Evolutionary conservation across 140 eudicot genomes (phyloP), one percentile per base, ranked within the genome.

Genomic region (Erigeron philadelphicus): DNA sequence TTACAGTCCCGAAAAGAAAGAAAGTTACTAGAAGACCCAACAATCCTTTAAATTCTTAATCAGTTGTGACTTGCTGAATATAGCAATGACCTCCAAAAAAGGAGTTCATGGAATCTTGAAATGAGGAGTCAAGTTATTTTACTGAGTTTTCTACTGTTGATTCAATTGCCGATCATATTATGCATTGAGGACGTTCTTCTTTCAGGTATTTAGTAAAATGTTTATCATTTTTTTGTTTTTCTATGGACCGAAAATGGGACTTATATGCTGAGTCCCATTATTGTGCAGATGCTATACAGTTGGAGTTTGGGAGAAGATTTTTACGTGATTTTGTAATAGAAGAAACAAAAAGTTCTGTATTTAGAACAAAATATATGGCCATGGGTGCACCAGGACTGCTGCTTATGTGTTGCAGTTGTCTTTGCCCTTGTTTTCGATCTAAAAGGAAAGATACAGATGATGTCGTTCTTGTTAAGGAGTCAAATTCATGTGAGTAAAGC

Each of bases 401-500:
- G 52, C 55, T 93, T 67, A 31, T 93, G 8, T 90, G 96, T 68
- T 88, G 96, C 67, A 67, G 64, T 48, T 68, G 85, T 35, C 49
- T 88, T 63, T 92, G 95, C 74, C 96, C 96, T 13, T 93, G 97
- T 83, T 87, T 89, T 74, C 87, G 72, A 66, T 65, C 90, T 25
- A 86, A 68, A 81, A 84, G 66, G 62, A 86, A 72, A 69, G 86
- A 81, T 68, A 46, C 72, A 52, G 80, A 31, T n/a, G 83, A 73
- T 16, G 76, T 76, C 11, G 93, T 79, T 75, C 89, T 86, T 64
- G 75, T 76, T 61, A 86, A 84, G 77, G 96, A 85, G 16, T 81
- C 84, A 9, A 78, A 40, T 78, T 81, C 90, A 74, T 68, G 98
- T 93, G 83, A 92, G 95, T 91, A 7, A 44, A 66, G 18, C 66